Conservation (phyloP, 2,329 filamentous ascomycete species). For the Penicillium verrucosum region DNA sequence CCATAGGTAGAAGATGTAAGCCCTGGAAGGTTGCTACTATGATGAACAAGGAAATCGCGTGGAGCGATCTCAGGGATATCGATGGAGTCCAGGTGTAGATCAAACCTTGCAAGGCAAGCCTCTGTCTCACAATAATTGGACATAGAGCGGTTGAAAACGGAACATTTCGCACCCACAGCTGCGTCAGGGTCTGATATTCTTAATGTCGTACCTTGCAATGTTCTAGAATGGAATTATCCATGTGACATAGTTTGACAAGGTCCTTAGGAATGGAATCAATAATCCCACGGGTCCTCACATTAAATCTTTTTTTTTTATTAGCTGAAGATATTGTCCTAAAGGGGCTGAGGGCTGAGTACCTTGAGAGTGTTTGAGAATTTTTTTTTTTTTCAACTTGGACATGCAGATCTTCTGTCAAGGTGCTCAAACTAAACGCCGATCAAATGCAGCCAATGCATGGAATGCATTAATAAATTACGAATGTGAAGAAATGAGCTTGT, state of each 20-base stretch:
- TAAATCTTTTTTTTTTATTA: neutral
- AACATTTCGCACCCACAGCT: neutral
- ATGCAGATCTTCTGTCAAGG: slow-evolving; percentile 19
- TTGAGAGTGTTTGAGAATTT: slow-evolving; percentile 35
- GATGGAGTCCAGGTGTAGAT: neutral
- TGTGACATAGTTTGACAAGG: slow-evolving; percentile 1
- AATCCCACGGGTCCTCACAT: neutral
- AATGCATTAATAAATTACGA: neutral
- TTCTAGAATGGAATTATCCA: neutral
- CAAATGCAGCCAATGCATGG: neutral
- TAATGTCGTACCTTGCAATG: neutral
- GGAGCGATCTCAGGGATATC: slow-evolving; percentile 3
- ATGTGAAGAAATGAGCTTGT: neutral
- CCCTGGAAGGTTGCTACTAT: neutral
- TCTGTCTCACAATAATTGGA: neutral
- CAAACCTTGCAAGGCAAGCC: neutral
- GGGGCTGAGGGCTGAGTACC: slow-evolving; percentile 16
- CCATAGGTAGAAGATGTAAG: slow-evolving; percentile 3
- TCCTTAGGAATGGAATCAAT: neutral
- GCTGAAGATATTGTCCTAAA: neutral
- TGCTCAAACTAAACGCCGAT: slow-evolving; percentile 5
- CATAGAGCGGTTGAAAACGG: slow-evolving; percentile 12
- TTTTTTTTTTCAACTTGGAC: slow-evolving; percentile 27
- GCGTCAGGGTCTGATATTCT: slow-evolving; percentile 10
- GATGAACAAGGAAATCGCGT: slow-evolving; percentile 5